Conservation (phyloP, 2,329 filamentous ascomycete genomes). For the Emmonsia crescens region DNA sequence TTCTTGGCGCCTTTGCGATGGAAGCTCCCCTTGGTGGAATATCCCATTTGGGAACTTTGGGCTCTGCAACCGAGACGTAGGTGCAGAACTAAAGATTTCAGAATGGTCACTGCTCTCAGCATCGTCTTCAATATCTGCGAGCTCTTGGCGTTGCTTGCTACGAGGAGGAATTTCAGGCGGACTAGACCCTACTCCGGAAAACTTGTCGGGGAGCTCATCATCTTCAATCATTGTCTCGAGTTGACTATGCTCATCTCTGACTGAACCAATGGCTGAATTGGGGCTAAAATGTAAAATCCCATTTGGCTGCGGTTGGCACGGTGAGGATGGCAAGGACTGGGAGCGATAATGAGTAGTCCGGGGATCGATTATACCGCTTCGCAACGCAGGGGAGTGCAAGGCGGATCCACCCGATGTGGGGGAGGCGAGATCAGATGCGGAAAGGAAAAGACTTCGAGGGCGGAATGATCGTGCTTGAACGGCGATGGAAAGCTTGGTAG, state of each 20-base stretch:
- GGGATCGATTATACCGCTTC: neutral
- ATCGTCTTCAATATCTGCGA: neutral
- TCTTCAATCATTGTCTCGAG: constrained; percentile 32
- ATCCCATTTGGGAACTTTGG: neutral
- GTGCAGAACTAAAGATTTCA: neutral
- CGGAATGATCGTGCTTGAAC: constrained; percentile 19
- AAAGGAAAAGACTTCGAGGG: constrained; percentile 32
- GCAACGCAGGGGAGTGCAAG: constrained; percentile 17
- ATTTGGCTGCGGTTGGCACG: neutral
- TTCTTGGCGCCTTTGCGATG: neutral
- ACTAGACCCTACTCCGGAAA: constrained; percentile 3
- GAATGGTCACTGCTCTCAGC: neutral
- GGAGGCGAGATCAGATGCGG: constrained; percentile 20
- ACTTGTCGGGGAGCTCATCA: constrained; percentile 15
- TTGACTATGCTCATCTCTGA: constrained; percentile 19
- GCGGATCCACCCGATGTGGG: constrained; percentile 17
- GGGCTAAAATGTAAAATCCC: constrained; percentile 3
- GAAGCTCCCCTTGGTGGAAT: neutral
- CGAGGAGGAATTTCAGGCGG: constrained; percentile 6
- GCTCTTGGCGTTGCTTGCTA: neutral
- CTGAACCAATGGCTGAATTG: constrained; percentile 16
- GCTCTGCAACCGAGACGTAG: neutral
- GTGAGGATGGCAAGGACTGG: constrained; percentile 8
- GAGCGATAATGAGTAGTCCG: constrained; percentile 8
- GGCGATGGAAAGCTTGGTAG: constrained; percentile 19